Evolutionary conservation across 2,329 filamentous ascomycete species (phyloP).

Genomic region (Curvularia hawaiiensis): DNA sequence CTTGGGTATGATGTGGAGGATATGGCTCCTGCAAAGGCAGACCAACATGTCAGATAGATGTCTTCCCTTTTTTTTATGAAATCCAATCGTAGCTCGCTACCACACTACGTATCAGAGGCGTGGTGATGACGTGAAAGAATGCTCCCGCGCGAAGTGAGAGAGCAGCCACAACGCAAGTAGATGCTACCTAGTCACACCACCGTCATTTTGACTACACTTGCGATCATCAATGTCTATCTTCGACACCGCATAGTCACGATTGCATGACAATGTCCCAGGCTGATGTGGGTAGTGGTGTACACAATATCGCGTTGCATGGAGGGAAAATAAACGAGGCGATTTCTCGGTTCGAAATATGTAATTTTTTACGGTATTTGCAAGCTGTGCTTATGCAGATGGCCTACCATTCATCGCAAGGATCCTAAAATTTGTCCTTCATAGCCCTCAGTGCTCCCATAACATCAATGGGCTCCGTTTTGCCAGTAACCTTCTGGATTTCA

Average conservation of each 20-base stretch:
- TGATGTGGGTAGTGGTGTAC: background rate
- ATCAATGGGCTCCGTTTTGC: constrained; percentile 76
- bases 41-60: background rate
- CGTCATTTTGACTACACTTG: background rate
- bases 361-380: background rate
- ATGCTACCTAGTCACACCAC: background rate
- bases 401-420: background rate
- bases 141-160: background rate
- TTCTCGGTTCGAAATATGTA: too few relatives aligned
- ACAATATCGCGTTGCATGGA: background rate
- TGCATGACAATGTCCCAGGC: background rate
- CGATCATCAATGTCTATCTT: background rate
- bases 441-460: constrained; percentile 87
- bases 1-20: background rate
- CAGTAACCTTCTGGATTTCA: constrained; percentile 80
- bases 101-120: background rate
- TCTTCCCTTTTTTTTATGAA: background rate
- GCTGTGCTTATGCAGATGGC: background rate
- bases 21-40: background rate
- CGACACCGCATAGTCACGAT: background rate
- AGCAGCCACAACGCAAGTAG: background rate
- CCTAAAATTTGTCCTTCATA: constrained; percentile 73
- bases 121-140: background rate
- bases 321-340: too few relatives aligned
- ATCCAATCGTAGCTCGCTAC: background rate